Base-by-base conservation (phyloP, 1,284 basidiomycete genomes). In the Ustilago trichophora region DNA sequence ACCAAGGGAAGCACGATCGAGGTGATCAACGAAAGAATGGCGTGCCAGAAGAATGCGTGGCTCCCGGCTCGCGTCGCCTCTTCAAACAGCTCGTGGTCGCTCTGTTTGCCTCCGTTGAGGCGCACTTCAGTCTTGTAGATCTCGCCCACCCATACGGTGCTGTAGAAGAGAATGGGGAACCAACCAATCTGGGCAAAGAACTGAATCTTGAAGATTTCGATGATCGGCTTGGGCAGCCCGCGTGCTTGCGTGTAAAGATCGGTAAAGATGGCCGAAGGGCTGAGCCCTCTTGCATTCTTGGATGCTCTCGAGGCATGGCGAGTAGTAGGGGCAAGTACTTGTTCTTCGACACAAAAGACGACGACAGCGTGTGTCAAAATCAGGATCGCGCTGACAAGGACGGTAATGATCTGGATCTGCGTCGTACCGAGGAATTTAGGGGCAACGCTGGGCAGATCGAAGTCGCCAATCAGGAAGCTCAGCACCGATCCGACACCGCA, bases 1-100 rank as follows among this genome's bases (percentile, higher is more conserved):
- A 93, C 86, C 40, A 87, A 85, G 0, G 94, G 94, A 11, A 93
- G 82, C 21, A 89, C 70, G 43, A 92, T 80, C 51, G 91, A 93
- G 11, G 88, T 84, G 9, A 84, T 67, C 11, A 97, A 85, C 3
- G 89, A 86, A 10, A 94, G 82, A 11, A 92, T 44, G 0, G 92
- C 85, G 41, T 89, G 89, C 73, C 87, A 88, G 77, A 96, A 89
- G 45, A 96, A 84, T 0, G 93, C 91, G 16, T 89, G 86, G 1
- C 92, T 89, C 16, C 93, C 94, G 2, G 90, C 85, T 4, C 93
- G 87, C 0, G 90, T 91, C 1, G 90, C 89, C 74, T 90, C 87
- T 10, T 76, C 74, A 22, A 63, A 68, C 19, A 74, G 46, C n/a
- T 58, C 51, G 21, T 71, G 64, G 24, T 60, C 60, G 40, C 34